Evolutionary conservation across 129 eudicot species (phyloP), one percentile per base, ranked within the genome.

Genomic region (Lactuca sativa): DNA sequence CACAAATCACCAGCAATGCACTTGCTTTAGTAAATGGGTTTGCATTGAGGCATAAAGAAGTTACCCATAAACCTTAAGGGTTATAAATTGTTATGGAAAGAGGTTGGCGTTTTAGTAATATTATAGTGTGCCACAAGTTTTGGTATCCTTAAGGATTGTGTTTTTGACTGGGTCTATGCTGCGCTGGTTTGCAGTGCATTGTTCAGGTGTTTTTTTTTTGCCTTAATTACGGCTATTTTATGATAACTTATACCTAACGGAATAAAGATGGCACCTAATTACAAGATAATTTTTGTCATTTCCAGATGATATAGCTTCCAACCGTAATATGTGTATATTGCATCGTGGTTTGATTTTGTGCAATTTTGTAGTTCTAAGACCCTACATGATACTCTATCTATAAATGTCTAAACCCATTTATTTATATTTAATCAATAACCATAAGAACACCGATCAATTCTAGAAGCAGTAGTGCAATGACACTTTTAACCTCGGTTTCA

Each of bases 1-100:
- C 86, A 7, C 91, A 82, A 69, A 71, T 81, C 36, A 92, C 97
- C 37, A 88, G 95, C 73, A 88, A 86, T 67, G 89, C 96, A 16
- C 89, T 88, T 37, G 96, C 91, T n/a, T 80, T 88, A 63, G 81
- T 88, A 14, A 84, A 92, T 77, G 84, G 79, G 36, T 84, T 81
- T 64, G 87, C 87, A 6, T 41, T 49, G 12, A 77, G 66, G 55
- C 84, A 77, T 53, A 66, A 68, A 62, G 55, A 67, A 2, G 56
- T n/a, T 59, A 4, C 63, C 11, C 55, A 59, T 59, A 67, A 59
- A 34, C 74, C 64, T 67, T 67, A 21, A 62, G n/a, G 41, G 56
- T 48, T 33, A 51, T 16, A 56, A n/a, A 41, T 21, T 38, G 17
- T 2, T 56, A 4, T 43, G 18, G 38, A 17, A 43, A 43, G 54